Evolutionary conservation across 2,329 filamentous ascomycete species (phyloP).

Genomic region (Hawksworthiomyces lignivorus): DNA sequence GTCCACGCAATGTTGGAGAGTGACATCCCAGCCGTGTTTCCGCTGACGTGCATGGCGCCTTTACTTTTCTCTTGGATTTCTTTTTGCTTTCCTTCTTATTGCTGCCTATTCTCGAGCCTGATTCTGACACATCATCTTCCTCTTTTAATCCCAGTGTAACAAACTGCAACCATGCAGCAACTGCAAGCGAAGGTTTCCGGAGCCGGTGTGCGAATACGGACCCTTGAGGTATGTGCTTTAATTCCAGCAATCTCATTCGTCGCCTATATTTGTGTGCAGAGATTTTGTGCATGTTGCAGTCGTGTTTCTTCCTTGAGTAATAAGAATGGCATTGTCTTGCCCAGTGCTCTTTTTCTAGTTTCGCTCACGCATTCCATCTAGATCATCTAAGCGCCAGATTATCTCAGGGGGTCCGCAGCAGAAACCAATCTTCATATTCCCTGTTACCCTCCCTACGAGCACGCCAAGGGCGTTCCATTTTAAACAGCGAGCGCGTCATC

Average conservation of each 20-base stretch:
- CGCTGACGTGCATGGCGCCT: not conserved
- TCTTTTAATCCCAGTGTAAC: too few relatives aligned
- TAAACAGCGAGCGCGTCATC: not conserved
- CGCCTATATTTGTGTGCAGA: too few relatives aligned
- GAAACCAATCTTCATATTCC: not conserved
- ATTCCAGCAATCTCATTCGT: too few relatives aligned
- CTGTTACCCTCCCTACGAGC: slow-evolving; percentile 3
- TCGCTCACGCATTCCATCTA: too few relatives aligned
- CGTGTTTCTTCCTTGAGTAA: too few relatives aligned
- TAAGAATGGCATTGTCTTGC: too few relatives aligned
- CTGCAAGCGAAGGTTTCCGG: slow-evolving; percentile 40
- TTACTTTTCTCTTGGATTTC: not conserved
- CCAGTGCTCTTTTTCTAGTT: not conserved
- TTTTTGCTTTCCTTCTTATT: not conserved
- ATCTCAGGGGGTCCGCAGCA: slow-evolving; percentile 1
- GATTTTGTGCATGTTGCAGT: too few relatives aligned
- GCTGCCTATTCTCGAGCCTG: not conserved
- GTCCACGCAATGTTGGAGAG: too few relatives aligned
- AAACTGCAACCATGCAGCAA: slow-evolving; percentile 40
- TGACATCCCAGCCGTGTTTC: not conserved
- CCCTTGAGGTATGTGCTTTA: not conserved
- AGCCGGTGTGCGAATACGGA: slow-evolving; percentile 35
- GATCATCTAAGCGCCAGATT: slow-evolving; percentile 6
- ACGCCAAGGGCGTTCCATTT: slow-evolving; percentile 7
- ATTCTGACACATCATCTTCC: too few relatives aligned